A percentile compares a stretch with the other conserved stretches of the same genome.
phyloP scores from a whole-genome alignment of 257 asterid species.

The Echites panduratus region DNA sequence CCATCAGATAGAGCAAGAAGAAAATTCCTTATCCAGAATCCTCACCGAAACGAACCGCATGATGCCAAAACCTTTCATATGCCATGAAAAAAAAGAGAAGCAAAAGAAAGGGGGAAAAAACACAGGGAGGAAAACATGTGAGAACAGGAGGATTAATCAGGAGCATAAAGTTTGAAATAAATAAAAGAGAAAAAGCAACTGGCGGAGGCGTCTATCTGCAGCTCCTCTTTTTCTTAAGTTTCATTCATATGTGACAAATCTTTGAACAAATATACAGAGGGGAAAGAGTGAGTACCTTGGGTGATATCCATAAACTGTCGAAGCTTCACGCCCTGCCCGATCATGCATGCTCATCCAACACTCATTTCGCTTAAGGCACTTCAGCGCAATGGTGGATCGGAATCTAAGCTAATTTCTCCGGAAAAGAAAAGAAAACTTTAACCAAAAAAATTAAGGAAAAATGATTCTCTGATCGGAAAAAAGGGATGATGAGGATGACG shows the following conservation, averaged over 20 bases:
- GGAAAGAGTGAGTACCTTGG: conserved; percentile 16
- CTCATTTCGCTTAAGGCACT: conserved; percentile 4
- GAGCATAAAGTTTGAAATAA: conserved; percentile 13
- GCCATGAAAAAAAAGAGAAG: conserved; percentile 11
- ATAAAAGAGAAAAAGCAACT: background rate
- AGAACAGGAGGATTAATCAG: conserved; percentile 32
- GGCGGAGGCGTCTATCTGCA: conserved; percentile 2
- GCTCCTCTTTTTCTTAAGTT: background rate
- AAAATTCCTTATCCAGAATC: conserved; percentile 32
- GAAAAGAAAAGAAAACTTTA: background rate
- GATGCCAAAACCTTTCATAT: conserved; percentile 46
- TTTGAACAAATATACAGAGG: background rate
- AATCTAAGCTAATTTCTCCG: conserved; percentile 19
- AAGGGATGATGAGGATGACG: background rate
- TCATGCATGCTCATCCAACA: conserved; percentile 29
- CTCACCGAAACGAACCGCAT: conserved; percentile 38
- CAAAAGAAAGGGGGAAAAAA: conserved; percentile 3
- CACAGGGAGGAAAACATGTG: background rate
- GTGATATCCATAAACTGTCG: conserved; percentile 25
- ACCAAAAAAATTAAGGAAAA: conserved; percentile 10
- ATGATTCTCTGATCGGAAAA: background rate
- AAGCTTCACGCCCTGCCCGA: conserved; percentile 26
- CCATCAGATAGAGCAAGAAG: conserved; percentile 23
- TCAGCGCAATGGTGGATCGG: conserved; percentile 34
- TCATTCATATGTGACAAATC: background rate